Conservation (phyloP, 371 early-diverging fungal species). For the Zychaea mexicana region DNA sequence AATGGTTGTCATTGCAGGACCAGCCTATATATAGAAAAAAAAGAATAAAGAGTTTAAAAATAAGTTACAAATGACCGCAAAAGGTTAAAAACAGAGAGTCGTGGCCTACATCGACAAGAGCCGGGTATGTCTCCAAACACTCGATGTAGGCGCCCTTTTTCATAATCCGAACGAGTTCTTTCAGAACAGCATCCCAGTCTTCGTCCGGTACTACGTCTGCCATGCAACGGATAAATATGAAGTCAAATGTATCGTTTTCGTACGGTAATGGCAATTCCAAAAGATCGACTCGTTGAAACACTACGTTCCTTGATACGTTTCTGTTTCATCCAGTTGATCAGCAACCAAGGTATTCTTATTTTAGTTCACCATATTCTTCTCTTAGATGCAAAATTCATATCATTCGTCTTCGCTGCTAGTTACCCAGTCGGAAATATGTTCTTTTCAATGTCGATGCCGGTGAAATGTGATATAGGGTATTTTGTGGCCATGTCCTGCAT, state of each 20-base stretch:
- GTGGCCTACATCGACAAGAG: constrained; percentile 33
- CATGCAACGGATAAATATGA: constrained; percentile 48
- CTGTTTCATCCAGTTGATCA: neutral
- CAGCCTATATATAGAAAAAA: constrained; percentile 6
- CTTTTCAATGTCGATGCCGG: constrained; percentile 46
- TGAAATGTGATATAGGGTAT: constrained; percentile 45
- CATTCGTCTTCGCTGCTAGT: constrained; percentile 5
- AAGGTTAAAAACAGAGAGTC: neutral
- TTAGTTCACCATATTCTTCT: neutral
- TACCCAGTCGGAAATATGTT: constrained; percentile 38
- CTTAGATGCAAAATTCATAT: too few relatives aligned
- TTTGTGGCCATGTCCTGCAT: constrained; percentile 42
- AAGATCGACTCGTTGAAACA: constrained; percentile 38
- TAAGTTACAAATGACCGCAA: neutral
- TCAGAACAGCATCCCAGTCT: constrained; percentile 39
- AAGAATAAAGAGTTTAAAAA: neutral
- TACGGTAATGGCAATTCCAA: constrained; percentile 42
- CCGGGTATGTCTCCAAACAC: constrained; percentile 46
- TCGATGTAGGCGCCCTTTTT: constrained; percentile 51
- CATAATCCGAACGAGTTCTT: constrained; percentile 42
- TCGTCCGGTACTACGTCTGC: constrained; percentile 37
- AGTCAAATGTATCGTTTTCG: constrained; percentile 43
- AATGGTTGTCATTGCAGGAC: constrained; percentile 41
- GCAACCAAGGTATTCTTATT: neutral
- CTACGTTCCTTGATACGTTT: constrained; percentile 26